Base-by-base conservation (phyloP, 176 grass and related monocot genomes). In the Oryza coarctata region DNA sequence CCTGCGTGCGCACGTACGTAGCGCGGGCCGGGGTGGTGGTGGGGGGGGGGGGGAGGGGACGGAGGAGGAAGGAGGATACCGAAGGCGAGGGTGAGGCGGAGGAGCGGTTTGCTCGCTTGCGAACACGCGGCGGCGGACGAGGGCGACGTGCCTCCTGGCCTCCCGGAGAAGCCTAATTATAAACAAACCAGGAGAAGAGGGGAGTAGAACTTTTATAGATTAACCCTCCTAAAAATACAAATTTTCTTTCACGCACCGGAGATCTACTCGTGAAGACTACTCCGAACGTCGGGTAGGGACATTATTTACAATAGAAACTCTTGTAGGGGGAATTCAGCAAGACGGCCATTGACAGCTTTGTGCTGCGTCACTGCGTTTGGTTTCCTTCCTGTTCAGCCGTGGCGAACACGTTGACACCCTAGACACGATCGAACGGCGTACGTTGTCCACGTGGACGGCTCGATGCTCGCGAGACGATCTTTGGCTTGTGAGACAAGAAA, bases 401-500 rank as follows among this genome's bases (percentile, higher is more conserved):
- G 22, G 78, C 9, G 74, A 4, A 34, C 80, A 77, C 79, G 73
- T 41, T 55, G 55, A 35, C 67, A 74, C 77, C 11, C 49, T n/a
- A 7, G 52, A 29, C 33, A 7, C 3, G 50, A 89, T 89, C 87
- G n/a, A 39, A 80, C 82, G 87, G 31, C 8, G 36, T 0, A 8
- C 9, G 36, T 20, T 0, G 39, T 2, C 32, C 13, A 13, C 40
- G 64, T 85, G 82, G 82, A 85, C 87, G 87, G 87, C 65, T 0
- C 2, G 87, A 85, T 89, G 82, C 0, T 33, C 35, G 36, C 45
- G 26, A 2, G 73, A 31, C 9, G 52, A 5, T 18, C 3, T 70
- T 68, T 77, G 87, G 18, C 87, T 89, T 89, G 77, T 30, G 20
- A 76, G 44, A 68, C 87, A 89, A 75, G 87, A 81, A 89, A 89